Evolutionary conservation across 2,329 filamentous ascomycete species (phyloP), one percentile per base, ranked within the genome.

Genomic region (Calonectria hongkongensis): DNA sequence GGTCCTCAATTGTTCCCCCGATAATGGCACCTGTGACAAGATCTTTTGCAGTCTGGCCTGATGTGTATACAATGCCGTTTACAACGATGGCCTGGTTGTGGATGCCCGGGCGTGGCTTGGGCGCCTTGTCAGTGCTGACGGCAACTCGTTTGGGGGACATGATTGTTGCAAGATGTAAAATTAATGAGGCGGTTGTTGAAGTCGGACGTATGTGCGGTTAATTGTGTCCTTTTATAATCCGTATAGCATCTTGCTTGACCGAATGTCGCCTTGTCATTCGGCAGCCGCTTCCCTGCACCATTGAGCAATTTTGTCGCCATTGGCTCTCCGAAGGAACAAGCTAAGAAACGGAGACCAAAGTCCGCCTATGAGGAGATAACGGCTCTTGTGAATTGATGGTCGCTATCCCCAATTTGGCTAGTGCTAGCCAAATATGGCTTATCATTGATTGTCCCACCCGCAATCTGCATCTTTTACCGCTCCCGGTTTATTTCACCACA

Each of bases 41-140:
- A 81, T 93, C 90, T 70, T 90, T 90, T 70, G 92, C 92, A 75
- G 94, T 92, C 76, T 92, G 90, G 74, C 93, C 93, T 0, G 92
- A 94, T 79, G 93, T 89, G 84, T 90, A 94, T 83, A 94, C 88
- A 73, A 92, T 87, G 72, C 89, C 88, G 74, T 90, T 90, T 66
- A 92, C 92, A 75, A 89, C 50, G 45, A 73, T 74, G 12, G 63
- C 70, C 36, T 66, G 73, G 18, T 45, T 70, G 62, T 70, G 66
- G 48, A 74, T 39, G n/a, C 70, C 70, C 2, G 70, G 70, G 21
- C 66, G 66, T 30, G 63, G 77, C 33, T 60, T 41, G 15, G 54
- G 54, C 21, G 54, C 54, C 54, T 60, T 60, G 25, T 60, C 54
- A 27, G 54, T 60, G 54, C 12, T 41, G 1, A 60, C 54, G 27